Evolutionary conservation across 2,329 filamentous ascomycete genomes (phyloP).

Genomic region (Hypocrella siamensis): DNA sequence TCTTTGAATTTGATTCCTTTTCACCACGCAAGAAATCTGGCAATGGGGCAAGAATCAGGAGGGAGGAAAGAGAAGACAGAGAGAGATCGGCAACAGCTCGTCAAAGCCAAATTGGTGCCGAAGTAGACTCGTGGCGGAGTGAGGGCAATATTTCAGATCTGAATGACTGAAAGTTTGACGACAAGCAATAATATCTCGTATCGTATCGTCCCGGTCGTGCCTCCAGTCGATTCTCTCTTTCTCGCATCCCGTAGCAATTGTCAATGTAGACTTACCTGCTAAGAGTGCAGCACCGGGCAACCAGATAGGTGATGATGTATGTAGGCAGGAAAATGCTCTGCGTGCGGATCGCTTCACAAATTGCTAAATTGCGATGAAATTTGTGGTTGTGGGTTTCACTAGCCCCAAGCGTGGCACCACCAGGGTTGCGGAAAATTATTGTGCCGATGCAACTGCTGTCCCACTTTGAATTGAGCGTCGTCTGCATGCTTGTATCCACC

Average conservation of each 20-base stretch:
- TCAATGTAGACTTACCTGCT: constrained; percentile 27
- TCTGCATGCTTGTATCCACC: background rate
- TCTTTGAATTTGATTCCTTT: too few relatives aligned
- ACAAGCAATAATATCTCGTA: background rate
- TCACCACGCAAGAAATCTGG: background rate
- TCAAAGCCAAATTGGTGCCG: too few relatives aligned
- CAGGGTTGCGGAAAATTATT: constrained; percentile 13
- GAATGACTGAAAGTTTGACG: background rate
- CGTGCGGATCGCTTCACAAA: constrained; percentile 16
- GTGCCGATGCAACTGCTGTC: constrained; percentile 7
- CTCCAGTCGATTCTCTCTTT: background rate
- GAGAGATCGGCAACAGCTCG: too few relatives aligned
- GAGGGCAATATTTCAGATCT: background rate
- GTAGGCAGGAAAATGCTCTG: constrained; percentile 17
- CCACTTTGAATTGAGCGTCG: background rate
- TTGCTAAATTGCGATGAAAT: constrained; percentile 19
- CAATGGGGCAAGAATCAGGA: too few relatives aligned
- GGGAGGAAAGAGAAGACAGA: too few relatives aligned
- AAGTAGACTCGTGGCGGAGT: too few relatives aligned
- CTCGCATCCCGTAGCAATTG: background rate
- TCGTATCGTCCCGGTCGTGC: background rate
- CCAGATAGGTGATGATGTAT: constrained; percentile 24
- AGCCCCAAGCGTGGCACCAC: constrained; percentile 13
- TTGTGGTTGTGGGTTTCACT: constrained; percentile 25
- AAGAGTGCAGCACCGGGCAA: constrained; percentile 31